Percentiles rank a stretch among this genome's conserved stretches.
These are phyloP conservation scores for Ustilago sp. DNA, from an alignment of 1,284 basidiomycete species.

Conservation along the genomic window DNA sequence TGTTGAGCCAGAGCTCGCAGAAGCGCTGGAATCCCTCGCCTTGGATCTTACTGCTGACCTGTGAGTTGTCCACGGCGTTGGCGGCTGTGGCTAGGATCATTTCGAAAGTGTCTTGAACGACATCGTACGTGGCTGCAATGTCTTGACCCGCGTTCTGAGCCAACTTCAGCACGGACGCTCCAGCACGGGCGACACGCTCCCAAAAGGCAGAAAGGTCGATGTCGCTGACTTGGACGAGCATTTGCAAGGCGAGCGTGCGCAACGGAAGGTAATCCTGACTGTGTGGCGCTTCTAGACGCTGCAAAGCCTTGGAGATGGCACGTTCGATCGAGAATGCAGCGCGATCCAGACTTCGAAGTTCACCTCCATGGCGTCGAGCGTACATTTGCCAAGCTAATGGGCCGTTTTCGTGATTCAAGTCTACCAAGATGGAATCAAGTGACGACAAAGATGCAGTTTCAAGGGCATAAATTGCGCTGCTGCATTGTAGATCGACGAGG, in stretches of 20 bases:
- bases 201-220: conserved; percentile 57
- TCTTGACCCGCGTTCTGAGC: conserved; percentile 26
- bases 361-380: conserved; percentile 22
- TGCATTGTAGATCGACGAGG: conserved; percentile 35
- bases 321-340: conserved; percentile 51
- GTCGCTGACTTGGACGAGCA: conserved; percentile 46
- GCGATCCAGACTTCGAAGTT: conserved; percentile 36
- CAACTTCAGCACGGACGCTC: conserved; percentile 31
- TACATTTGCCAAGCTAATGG: conserved; percentile 45
- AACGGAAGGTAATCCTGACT: conserved; percentile 24
- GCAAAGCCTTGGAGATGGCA: conserved; percentile 39
- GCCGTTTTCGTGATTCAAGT: conserved; percentile 40
- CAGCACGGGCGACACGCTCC: conserved; percentile 52
- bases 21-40: conserved; percentile 46
- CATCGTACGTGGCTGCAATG: conserved; percentile 21
- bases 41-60: conserved; percentile 15
- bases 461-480: conserved; percentile 12
- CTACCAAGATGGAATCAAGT: conserved; percentile 23
- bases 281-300: conserved; percentile 34
- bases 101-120: conserved; percentile 42
- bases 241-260: conserved; percentile 36
- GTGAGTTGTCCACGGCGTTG: conserved; percentile 17
- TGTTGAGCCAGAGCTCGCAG: conserved; percentile 51
- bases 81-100: conserved; percentile 33
- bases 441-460: conserved; percentile 7